Evolutionary conservation across 768 basidiomycete species (phyloP), one percentile per base, ranked within the genome.

Genomic region (Flagelloscypha sp.): DNA sequence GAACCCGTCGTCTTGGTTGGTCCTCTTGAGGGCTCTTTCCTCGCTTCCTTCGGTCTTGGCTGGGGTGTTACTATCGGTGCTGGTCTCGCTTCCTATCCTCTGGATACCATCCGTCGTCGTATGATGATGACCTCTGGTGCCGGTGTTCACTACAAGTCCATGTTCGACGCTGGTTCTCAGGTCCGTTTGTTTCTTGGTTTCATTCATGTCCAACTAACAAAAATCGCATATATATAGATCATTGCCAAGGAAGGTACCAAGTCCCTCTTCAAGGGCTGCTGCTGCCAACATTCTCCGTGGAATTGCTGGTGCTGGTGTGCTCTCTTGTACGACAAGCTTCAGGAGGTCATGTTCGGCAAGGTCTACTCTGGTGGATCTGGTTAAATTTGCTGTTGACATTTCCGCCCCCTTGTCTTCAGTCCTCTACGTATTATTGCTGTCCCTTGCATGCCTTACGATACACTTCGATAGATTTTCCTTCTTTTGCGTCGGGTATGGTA

Each of bases 121-220:
- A 99, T 99, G 95, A 99, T 99, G 95, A 98, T 98, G 94, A 98
- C 95, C 24, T 97, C 94, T 16, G 95, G 94, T 52, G 83, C 79
- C 53, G 76, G 76, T 53, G 79, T 84, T 43, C 92, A 97, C 81
- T 98, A 98, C 83, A 94, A 93, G 76, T 88, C 86, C 50, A 97
- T 97, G 92, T 84, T 94, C 62, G 93, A 98, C 55, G 93, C 93
- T 56, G 89, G 79, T 42, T 74, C 84, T 20, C 89, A 95, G 63
- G 34, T 42, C 5, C 4, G 25, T 29, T 21, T 15, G 12, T 4
- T 23, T 15, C 12, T 30, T 19, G 33, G 9, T 24, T n/a, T 13
- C 10, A 19, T 25, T 12, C 13, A 6, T 11, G 24, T 5, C 10
- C 20, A 12, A 15, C 20, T n/a, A n/a, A n/a, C n/a, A n/a, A n/a